Evolutionary conservation across 2,329 filamentous ascomycete genomes (phyloP).

Genomic region (Arthroderma sp.): DNA sequence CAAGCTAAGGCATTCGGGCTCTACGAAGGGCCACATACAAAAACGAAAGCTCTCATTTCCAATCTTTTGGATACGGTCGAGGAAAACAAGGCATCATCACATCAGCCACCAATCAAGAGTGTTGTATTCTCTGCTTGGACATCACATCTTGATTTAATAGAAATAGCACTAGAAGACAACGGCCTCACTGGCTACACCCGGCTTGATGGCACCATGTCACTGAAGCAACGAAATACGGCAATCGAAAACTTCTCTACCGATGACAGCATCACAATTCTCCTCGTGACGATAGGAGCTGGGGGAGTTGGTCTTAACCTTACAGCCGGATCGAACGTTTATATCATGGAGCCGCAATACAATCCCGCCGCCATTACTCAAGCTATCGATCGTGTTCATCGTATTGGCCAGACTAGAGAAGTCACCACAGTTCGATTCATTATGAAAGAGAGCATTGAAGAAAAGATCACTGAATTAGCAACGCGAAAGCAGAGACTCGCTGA

Average conservation of each 20-base stretch:
- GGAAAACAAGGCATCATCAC: slow-evolving; percentile 38
- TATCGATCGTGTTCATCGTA: slow-evolving; percentile 78
- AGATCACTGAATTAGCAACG: slow-evolving; percentile 76
- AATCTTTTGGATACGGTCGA: slow-evolving; percentile 55
- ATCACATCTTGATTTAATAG: slow-evolving; percentile 81
- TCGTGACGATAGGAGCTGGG: slow-evolving; percentile 85
- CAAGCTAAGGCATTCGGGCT: slow-evolving; percentile 49
- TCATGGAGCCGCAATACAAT: slow-evolving; percentile 98
- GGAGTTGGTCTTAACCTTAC: slow-evolving; percentile 87
- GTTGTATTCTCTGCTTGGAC: slow-evolving; percentile 98
- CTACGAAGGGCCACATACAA: slow-evolving; percentile 82
- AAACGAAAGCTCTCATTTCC: slow-evolving; percentile 71
- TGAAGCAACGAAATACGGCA: slow-evolving; percentile 58
- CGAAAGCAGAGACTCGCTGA: slow-evolving; percentile 89
- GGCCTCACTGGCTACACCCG: slow-evolving; percentile 52
- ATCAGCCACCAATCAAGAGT: slow-evolving; percentile 71
- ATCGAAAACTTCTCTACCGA: slow-evolving; percentile 70
- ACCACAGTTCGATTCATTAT: slow-evolving; percentile 84
- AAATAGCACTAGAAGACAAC: slow-evolving; percentile 57
- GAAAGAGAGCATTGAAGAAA: slow-evolving; percentile 81
- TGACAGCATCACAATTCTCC: slow-evolving; percentile 58
- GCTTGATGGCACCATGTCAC: slow-evolving; percentile 83
- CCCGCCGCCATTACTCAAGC: slow-evolving; percentile 90
- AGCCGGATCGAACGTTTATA: slow-evolving; percentile 71
- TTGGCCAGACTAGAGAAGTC: slow-evolving; percentile 82